phyloP scores from a whole-genome alignment of 2,329 filamentous ascomycete genomes.

The Penicillium sp. region DNA sequence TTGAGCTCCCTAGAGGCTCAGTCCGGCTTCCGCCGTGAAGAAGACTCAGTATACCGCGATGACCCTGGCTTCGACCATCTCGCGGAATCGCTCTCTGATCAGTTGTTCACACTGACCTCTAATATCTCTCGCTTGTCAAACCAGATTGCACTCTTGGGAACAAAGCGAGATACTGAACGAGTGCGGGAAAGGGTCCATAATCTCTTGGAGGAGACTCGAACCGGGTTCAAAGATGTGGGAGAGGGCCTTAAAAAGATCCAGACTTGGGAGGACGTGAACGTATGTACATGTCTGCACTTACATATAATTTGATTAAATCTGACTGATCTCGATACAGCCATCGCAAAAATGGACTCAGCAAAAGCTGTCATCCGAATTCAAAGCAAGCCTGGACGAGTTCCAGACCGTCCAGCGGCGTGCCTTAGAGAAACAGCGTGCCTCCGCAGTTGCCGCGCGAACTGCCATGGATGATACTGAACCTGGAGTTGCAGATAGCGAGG shows the following conservation, averaged over 20 bases:
- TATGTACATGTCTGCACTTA: conserved; percentile 42
- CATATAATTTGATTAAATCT: conserved; percentile 8
- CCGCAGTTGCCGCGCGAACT: conserved; percentile 75
- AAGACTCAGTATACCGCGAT: conserved; percentile 76
- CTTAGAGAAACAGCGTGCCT: conserved; percentile 88
- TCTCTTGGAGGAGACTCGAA: conserved; percentile 79
- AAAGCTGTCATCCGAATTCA: conserved; percentile 91
- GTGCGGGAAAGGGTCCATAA: conserved; percentile 88
- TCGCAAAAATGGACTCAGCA: conserved; percentile 96
- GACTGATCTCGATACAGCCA: conserved; percentile 55
- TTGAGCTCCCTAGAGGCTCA: conserved; percentile 80
- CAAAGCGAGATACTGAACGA: conserved; percentile 84
- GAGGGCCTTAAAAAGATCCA: conserved; percentile 92
- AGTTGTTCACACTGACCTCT: conserved; percentile 83
- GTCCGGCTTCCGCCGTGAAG: conserved; percentile 63
- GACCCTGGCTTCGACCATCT: conserved; percentile 87
- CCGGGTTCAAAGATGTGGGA: conserved; percentile 85
- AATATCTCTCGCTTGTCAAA: conserved; percentile 82
- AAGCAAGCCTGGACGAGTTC: conserved; percentile 83
- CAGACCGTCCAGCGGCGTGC: conserved; percentile 86
- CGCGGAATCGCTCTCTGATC: conserved; percentile 78
- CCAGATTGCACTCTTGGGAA: conserved; percentile 82
- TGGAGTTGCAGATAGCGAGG: conserved; percentile 34
- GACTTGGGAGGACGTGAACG: conserved; percentile 78
- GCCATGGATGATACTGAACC: conserved; percentile 62